Percentiles rank a stretch among this genome's conserved stretches.
phyloP scores from a whole-genome alignment of 805 yeast species.

The Candida peoriensis region DNA sequence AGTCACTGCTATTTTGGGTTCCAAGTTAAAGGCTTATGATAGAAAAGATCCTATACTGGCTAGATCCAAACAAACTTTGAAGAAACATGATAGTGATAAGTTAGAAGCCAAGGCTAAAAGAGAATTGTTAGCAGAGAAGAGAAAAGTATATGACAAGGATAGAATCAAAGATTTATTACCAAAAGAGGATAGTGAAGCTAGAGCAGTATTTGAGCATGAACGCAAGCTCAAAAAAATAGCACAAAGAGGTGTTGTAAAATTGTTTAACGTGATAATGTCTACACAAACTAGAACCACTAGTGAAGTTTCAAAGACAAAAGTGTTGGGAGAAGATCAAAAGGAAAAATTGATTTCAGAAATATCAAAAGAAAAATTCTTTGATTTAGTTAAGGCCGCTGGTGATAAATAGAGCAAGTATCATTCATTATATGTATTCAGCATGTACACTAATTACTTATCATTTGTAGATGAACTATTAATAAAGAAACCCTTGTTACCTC shows the following conservation, averaged over 20 bases:
- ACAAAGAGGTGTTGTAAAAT: slow-evolving; percentile 79
- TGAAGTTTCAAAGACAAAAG: slow-evolving; percentile 44
- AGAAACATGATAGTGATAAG: slow-evolving; percentile 73
- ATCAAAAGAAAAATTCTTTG: slow-evolving; percentile 85
- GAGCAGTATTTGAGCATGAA: slow-evolving; percentile 62
- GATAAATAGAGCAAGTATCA: slow-evolving; percentile 20
- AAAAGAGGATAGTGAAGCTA: slow-evolving; percentile 48
- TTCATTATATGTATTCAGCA: background rate
- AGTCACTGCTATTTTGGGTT: slow-evolving; percentile 74
- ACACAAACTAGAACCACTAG: slow-evolving; percentile 62
- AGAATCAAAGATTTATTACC: slow-evolving; percentile 70
- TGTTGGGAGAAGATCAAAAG: slow-evolving; percentile 36
- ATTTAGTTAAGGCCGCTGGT: slow-evolving; percentile 78
- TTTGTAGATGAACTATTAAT: background rate
- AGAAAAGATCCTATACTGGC: slow-evolving; percentile 88
- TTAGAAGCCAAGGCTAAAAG: slow-evolving; percentile 80
- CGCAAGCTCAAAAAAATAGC: slow-evolving; percentile 71
- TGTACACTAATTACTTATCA: slow-evolving; percentile 1
- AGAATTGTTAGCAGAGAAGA: slow-evolving; percentile 66
- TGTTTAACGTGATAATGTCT: slow-evolving; percentile 77
- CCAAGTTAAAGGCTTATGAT: slow-evolving; percentile 84
- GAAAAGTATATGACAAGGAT: slow-evolving; percentile 56
- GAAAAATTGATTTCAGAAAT: slow-evolving; percentile 69
- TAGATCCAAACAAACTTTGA: slow-evolving; percentile 65
- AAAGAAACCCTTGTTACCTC: background rate